Evolutionary conservation across 1,284 basidiomycete species (phyloP), one percentile per base, ranked within the genome.

Genomic region (Schizophyllum amplum): DNA sequence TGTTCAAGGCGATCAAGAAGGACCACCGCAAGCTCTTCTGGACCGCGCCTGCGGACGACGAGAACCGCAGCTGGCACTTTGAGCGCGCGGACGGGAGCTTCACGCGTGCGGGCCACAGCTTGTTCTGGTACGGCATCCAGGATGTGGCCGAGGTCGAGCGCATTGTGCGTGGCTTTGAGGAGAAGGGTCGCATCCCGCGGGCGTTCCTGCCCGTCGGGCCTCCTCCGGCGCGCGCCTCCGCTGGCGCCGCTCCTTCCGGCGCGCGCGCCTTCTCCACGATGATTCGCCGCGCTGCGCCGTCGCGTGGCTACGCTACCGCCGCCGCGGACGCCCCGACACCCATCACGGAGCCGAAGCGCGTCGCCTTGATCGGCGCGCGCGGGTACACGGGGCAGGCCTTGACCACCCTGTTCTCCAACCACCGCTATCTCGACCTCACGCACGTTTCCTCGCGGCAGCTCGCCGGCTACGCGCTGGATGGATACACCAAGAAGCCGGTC

Each of bases 11-110:
- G 47, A 88, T 99, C 78, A 90, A 89, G 73, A 96, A 94, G 77
- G 94, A 99, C 72, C 91, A 98, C 76, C 86, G 87, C 65, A 84
- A 86, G 58, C 82, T 99, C 47, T 96, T 99, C 79, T 99, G 97
- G 96, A 98, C 95, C 11, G 88, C 92, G 1, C 89, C 90, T 66
- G 89, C 89, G 6, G 94, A 98, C 65, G 95, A 99, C 71, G 96
- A 98, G 76, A 88, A 97, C 75, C 86, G 95, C 47, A 84, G 90
- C 1, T 99, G 96, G 96, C 96, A 99, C 76, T 99, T 98, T 69
- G 97, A 99, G 78, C 86, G 94, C 57, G 94, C 96, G 1, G 96
- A 99, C 65, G 96, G 96, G 6, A 93, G 90, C 72, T 99, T 99
- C 77, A 97, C 95, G 11, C 83, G 97, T 55, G 92, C 92, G 27